Conservation (phyloP, 768 basidiomycete genomes). For the Strobilomyces dryophilus region DNA sequence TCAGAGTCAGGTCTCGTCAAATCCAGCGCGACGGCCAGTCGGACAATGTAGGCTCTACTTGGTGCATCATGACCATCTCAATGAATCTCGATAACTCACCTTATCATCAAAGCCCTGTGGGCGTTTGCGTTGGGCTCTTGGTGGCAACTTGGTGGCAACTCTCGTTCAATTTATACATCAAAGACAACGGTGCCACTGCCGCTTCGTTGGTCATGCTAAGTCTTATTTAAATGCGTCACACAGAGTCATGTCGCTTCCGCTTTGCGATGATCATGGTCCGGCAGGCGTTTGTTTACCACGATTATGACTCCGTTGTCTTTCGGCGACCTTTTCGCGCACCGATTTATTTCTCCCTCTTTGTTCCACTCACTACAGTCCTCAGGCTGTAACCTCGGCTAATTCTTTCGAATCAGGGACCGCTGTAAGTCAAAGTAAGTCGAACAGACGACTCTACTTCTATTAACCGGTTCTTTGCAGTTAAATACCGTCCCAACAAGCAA, state of each 20-base stretch:
- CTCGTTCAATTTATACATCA: neutral
- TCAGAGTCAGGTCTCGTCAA: slow-evolving; percentile 9
- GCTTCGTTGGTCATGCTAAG: neutral
- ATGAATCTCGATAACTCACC: neutral
- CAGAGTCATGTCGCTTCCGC: neutral
- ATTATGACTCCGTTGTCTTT: neutral
- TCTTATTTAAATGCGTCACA: neutral
- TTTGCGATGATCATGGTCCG: neutral
- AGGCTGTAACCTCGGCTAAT: too few species aligned
- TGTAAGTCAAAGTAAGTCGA: too few species aligned
- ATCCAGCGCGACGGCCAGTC: neutral
- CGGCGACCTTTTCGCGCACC: too few species aligned
- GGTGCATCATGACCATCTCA: neutral
- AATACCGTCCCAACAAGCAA: too few species aligned
- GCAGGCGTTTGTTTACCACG: neutral
- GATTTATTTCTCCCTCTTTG: too few species aligned
- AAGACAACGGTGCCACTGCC: neutral
- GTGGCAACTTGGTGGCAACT: neutral
- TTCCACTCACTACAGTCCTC: too few species aligned
- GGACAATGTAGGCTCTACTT: slow-evolving; percentile 9
- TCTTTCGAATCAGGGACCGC: too few species aligned
- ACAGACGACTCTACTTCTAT: too few species aligned
- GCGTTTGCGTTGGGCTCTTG: too few species aligned
- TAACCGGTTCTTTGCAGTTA: too few species aligned
- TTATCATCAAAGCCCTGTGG: too few species aligned